A percentile compares a stretch with the other conserved stretches of the same genome.
Evolutionary conservation across 805 yeast species (phyloP).

Genomic region (Wickerhamiella australiensis): DNA sequence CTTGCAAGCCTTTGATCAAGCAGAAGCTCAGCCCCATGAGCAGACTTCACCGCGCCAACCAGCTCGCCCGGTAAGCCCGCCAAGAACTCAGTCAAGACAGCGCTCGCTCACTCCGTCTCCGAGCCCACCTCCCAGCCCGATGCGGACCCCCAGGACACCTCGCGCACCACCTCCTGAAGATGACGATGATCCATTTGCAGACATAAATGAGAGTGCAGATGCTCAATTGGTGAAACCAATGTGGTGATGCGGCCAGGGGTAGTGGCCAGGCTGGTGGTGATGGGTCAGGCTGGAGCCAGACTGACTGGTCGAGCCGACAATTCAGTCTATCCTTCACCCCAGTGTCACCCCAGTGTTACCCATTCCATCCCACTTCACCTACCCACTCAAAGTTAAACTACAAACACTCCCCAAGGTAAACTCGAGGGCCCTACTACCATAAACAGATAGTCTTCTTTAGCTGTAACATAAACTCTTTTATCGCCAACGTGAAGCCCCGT

Average conservation of each 20-base stretch:
- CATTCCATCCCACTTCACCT: too few species aligned
- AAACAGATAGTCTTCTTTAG: neutral
- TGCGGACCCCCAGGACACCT: slow-evolving; percentile 13
- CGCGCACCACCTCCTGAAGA: slow-evolving; percentile 15
- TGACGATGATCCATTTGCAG: slow-evolving; percentile 42
- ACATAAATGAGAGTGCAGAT: slow-evolving; percentile 30
- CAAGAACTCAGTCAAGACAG: neutral
- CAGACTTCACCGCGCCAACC: slow-evolving; percentile 18
- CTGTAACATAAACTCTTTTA: neutral
- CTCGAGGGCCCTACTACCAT: slow-evolving; percentile 3
- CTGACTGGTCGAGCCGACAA: too few species aligned
- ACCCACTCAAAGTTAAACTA: neutral
- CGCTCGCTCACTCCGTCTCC: neutral
- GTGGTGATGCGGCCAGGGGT: slow-evolving; percentile 17
- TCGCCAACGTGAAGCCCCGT: slow-evolving; percentile 2
- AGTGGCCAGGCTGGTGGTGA: too few species aligned
- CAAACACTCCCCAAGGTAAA: slow-evolving; percentile 7
- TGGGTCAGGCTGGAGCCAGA: too few species aligned
- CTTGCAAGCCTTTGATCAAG: slow-evolving; percentile 53
- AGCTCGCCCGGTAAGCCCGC: slow-evolving; percentile 19
- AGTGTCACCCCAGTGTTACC: too few species aligned
- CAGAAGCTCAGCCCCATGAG: slow-evolving; percentile 12
- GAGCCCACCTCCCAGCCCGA: slow-evolving; percentile 11
- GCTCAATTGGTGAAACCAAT: slow-evolving; percentile 21
- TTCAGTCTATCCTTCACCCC: too few species aligned